Conservation (phyloP, 1,139 yeast species). For the Meyerozyma elateridarum region DNA sequence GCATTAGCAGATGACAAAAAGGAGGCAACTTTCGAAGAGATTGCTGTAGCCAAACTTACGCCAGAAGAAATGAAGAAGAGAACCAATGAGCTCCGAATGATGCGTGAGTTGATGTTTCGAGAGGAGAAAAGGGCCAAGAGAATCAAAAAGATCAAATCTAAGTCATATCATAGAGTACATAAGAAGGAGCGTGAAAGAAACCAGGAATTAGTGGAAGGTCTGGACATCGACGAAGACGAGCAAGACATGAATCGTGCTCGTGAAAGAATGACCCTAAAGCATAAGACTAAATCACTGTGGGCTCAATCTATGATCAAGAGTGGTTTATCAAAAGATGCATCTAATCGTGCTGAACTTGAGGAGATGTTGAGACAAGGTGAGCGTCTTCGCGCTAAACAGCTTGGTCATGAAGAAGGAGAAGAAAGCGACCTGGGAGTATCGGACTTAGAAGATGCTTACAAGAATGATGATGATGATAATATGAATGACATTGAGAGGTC, state of each 20-base stretch:
- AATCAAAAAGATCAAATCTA: constrained; percentile 90
- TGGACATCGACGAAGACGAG: constrained; percentile 54
- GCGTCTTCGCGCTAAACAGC: constrained; percentile 63
- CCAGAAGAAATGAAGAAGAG: constrained; percentile 76
- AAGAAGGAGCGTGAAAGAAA: constrained; percentile 78
- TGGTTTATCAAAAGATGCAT: constrained; percentile 84
- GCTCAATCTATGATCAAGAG: constrained; percentile 86
- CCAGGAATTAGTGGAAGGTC: constrained; percentile 63
- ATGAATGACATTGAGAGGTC: constrained; percentile 29
- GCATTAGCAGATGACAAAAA: constrained; percentile 67
- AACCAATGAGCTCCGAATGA: constrained; percentile 76
- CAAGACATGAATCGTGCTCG: constrained; percentile 72
- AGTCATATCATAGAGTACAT: constrained; percentile 78
- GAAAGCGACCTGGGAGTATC: constrained; percentile 44
- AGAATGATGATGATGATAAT: constrained; percentile 27
- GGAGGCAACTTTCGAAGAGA: constrained; percentile 80
- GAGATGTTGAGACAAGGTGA: constrained; percentile 92
- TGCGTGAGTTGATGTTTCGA: constrained; percentile 95
- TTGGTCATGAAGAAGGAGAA: constrained; percentile 61
- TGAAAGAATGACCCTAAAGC: constrained; percentile 89
- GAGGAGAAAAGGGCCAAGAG: constrained; percentile 90
- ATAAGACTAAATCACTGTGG: constrained; percentile 86
- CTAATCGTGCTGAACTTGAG: constrained; percentile 82
- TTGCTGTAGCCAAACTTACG: constrained; percentile 76
- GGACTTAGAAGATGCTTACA: constrained; percentile 48